Evolutionary conservation across 148 eudicot genomes (phyloP), one percentile per base, ranked within the genome.

Genomic region (Chenopodium berlandieri): DNA sequence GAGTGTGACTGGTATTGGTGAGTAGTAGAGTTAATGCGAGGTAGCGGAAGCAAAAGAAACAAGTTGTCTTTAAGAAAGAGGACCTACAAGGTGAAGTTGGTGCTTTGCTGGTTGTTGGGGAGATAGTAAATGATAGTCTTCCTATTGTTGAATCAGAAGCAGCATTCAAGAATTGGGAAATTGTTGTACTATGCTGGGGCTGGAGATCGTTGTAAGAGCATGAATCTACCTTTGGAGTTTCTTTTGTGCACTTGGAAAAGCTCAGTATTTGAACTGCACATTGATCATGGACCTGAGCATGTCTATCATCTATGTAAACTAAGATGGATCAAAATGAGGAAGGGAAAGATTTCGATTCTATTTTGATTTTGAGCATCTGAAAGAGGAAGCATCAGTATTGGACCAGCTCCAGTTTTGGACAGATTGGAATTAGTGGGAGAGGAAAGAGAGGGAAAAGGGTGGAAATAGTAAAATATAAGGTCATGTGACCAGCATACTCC

Each of bases 151-250:
- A 90, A 84, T 92, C 95, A 1, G 97, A 94, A 83, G 86, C 67
- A 17, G 88, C 94, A 5, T 96, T 94, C 75, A 80, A 85, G 63
- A 80, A 58, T n/a, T 97, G 93, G 2, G 2, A 88, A 88, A 82
- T 96, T 94, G 82, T 87, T 96, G 87, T 66, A 88, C 81, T 96
- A 96, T 76, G 48, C 87, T 25, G 94, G 95, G 27, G 95, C 95
- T 73, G 98, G 97, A 58, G 99, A 94, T 79, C 83, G 91, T 76
- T 96, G 98, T 84, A 96, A 96, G 91, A 89, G 89, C 89, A 96
- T 96, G 98, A 88, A 90, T 73, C 99, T 96, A 85, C 79, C 80
- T 96, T 8, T 96, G 98, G 98, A 92, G 99, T 83, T 96, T 94
- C 84, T 86, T 88, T 86, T 96, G 99, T 85, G 94, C 97, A 22